Conservation (phyloP, 73 alveolate species). For the Paramecium primaurelia region DNA sequence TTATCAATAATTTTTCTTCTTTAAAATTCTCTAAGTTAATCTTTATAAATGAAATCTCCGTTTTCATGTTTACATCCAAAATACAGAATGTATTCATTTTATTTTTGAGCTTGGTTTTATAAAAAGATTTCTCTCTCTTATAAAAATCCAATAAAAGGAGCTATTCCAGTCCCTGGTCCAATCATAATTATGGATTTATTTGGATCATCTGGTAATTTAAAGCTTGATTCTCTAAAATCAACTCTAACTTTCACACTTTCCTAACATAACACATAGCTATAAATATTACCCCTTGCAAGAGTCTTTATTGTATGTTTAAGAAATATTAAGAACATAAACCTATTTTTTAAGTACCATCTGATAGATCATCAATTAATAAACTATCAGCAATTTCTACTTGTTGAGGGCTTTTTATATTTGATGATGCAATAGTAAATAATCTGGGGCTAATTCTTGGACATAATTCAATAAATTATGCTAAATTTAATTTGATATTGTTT, state of each 20-base stretch:
- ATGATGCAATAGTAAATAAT: slow-evolving; percentile 88
- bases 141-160: slow-evolving; percentile 91
- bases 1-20: slow-evolving; percentile 68
- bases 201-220: slow-evolving; percentile 74
- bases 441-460: slow-evolving; percentile 86
- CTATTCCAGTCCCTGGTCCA: slow-evolving; percentile 97
- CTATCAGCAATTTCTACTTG: slow-evolving; percentile 73
- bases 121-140: slow-evolving; percentile 74
- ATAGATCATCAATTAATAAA: slow-evolving; percentile 63
- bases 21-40: slow-evolving; percentile 71
- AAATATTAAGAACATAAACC: slow-evolving; percentile 80
- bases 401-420: slow-evolving; percentile 70
- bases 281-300: neutral
- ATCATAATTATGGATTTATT: slow-evolving; percentile 84
- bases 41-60: slow-evolving; percentile 86
- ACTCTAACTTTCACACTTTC: slow-evolving; percentile 37
- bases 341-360: slow-evolving; percentile 64
- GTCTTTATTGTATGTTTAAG: slow-evolving; percentile 53
- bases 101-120: neutral
- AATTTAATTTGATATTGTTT: slow-evolving; percentile 68
- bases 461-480: slow-evolving; percentile 72
- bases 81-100: slow-evolving; percentile 72
- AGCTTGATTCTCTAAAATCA: slow-evolving; percentile 70
- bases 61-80: slow-evolving; percentile 84
- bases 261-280: neutral